Percentiles rank a stretch among this genome's conserved stretches.
Evolutionary conservation across 208 protist species (phyloP).

Genomic region (Acanthamoeba lenticulata): DNA sequence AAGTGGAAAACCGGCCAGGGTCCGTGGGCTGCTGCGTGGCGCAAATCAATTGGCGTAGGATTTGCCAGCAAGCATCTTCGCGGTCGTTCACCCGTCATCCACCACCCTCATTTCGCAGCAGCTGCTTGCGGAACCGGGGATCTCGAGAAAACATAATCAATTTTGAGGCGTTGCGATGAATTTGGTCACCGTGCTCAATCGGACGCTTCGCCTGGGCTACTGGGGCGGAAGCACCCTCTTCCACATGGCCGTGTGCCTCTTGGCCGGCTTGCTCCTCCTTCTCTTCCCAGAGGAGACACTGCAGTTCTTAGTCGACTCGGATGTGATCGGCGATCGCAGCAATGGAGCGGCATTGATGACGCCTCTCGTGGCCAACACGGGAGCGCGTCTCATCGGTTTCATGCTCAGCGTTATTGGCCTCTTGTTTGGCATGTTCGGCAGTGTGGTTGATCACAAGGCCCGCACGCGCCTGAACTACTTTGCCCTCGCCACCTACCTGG

Average conservation of each 20-base stretch:
- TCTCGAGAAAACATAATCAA: no score
- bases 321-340: neutral
- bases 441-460: neutral
- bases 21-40: no score
- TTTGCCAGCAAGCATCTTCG: no score
- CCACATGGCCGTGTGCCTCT: constrained; percentile 9
- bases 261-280: neutral
- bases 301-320: neutral
- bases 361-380: neutral
- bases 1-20: no score
- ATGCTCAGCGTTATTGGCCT: neutral
- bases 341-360: neutral
- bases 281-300: neutral
- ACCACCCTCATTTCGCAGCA: no score
- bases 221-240: constrained; percentile 8
- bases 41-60: no score
- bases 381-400: neutral
- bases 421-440: constrained; percentile 8
- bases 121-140: neutral
- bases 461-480: neutral
- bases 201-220: neutral
- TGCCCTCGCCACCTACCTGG: neutral
- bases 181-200: neutral
- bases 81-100: no score
- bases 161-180: neutral